Percentiles rank a stretch among this genome's conserved stretches.
Conservation (phyloP, 2,329 filamentous ascomycete species). For the Colletotrichum noveboracense region DNA sequence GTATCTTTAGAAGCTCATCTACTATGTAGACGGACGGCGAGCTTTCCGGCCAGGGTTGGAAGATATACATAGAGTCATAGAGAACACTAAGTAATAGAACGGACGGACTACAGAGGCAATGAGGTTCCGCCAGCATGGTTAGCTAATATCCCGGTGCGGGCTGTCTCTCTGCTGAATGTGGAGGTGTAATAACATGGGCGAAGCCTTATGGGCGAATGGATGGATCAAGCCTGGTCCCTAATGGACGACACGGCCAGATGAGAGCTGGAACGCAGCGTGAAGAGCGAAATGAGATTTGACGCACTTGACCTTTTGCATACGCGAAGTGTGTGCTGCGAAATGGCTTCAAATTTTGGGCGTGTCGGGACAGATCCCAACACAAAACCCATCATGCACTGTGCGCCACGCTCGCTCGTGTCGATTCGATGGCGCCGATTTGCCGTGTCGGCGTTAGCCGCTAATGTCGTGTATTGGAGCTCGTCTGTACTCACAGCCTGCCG, state of each 20-base stretch:
- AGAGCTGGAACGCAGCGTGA: background rate
- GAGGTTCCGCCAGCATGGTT: background rate
- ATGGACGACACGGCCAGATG: background rate
- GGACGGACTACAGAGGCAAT: background rate
- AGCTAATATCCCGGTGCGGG: background rate
- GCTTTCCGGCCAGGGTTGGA: background rate
- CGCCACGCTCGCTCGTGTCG: background rate
- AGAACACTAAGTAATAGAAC: background rate
- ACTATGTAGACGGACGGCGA: background rate
- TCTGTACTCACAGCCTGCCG: background rate
- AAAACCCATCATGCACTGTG: slow-evolving; percentile 1
- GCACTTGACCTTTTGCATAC: background rate
- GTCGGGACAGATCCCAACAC: background rate
- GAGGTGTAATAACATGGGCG: slow-evolving; percentile 4
- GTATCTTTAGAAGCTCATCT: background rate
- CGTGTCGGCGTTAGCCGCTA: background rate
- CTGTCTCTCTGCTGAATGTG: slow-evolving; percentile 3
- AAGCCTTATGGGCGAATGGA: background rate
- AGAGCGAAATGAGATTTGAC: slow-evolving; percentile 4
- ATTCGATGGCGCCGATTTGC: background rate
- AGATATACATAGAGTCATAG: background rate
- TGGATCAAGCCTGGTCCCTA: background rate
- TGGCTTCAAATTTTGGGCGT: background rate
- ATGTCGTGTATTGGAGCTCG: background rate
- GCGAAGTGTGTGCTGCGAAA: background rate